These are phyloP conservation scores for Mycena olivaceomarginata DNA, from an alignment of 768 basidiomycete genomes.

Conservation along the genomic window DNA sequence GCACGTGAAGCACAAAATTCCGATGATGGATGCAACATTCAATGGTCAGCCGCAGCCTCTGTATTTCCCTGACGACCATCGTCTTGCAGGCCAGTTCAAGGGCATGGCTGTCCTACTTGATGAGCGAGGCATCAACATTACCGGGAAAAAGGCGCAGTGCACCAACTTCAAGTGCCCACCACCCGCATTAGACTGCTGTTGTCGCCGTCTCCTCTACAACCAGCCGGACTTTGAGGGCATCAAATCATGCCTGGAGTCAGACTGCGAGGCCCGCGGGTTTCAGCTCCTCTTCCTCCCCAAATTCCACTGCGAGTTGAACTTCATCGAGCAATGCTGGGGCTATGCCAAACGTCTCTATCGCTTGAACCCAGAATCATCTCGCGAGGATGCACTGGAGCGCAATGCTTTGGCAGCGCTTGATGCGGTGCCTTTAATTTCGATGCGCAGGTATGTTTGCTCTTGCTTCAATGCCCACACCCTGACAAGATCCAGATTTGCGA, in stretches of 20 bases:
- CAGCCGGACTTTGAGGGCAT: constrained; percentile 55
- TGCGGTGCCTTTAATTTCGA: constrained; percentile 39
- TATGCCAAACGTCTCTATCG: constrained; percentile 24
- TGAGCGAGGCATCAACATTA: constrained; percentile 35
- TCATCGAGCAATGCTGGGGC: constrained; percentile 33
- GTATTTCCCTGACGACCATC: constrained; percentile 43
- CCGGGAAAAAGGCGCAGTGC: constrained; percentile 21
- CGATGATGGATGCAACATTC: constrained; percentile 43
- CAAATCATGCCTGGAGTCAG: constrained; percentile 48
- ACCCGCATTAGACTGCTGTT: constrained; percentile 47
- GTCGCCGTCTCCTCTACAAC: constrained; percentile 13
- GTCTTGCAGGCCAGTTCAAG: constrained; percentile 40
- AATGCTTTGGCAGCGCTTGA: constrained; percentile 51
- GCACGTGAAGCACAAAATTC: not conserved
- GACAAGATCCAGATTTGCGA: constrained; percentile 10
- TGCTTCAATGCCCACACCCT: not conserved
- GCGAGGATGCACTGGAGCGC: constrained; percentile 47
- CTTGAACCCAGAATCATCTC: constrained; percentile 12
- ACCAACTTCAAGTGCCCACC: constrained; percentile 47
- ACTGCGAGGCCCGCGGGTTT: constrained; percentile 47
- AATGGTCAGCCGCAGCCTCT: constrained; percentile 51
- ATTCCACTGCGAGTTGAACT: constrained; percentile 27
- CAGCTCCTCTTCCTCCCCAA: constrained; percentile 27
- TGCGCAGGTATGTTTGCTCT: constrained; percentile 1
- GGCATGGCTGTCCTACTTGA: constrained; percentile 43